Evolutionary conservation across 257 asterid species (phyloP).

Genomic region (Cinchona pubescens): DNA sequence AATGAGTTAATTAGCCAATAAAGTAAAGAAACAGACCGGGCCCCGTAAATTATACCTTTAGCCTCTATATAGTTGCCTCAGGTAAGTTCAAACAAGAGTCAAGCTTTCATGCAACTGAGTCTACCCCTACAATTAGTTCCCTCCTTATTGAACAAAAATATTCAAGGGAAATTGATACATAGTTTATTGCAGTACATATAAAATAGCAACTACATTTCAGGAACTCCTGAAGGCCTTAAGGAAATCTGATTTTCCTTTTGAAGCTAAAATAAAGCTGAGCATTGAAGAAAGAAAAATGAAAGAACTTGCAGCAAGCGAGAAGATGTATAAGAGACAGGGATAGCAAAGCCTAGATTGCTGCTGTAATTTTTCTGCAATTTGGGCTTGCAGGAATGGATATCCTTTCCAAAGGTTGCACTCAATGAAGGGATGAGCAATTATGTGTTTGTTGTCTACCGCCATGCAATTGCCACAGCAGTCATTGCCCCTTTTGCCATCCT

Average conservation of each 20-base stretch:
- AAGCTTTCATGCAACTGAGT: not conserved
- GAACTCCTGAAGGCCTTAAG: not conserved
- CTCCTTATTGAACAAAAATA: not conserved
- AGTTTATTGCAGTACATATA: not conserved
- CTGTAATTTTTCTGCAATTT: constrained; percentile 69
- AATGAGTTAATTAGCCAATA: constrained; percentile 8
- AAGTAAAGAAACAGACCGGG: constrained; percentile 4
- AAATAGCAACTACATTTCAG: not conserved
- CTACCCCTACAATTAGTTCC: not conserved
- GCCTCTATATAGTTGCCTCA: constrained; percentile 7
- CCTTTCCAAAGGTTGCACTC: constrained; percentile 72
- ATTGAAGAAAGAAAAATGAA: constrained; percentile 14
- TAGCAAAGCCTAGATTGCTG: constrained; percentile 77
- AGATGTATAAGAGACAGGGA: constrained; percentile 21
- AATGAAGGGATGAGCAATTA: constrained; percentile 95
- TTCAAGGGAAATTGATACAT: not conserved
- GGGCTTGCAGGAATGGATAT: constrained; percentile 95
- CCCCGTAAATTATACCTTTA: not conserved
- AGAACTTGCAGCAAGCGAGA: constrained; percentile 22
- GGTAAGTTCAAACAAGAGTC: constrained; percentile 5
- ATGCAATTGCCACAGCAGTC: constrained; percentile 69
- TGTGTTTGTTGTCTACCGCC: constrained; percentile 87
- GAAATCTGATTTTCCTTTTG: not conserved
- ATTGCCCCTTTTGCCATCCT: constrained; percentile 78
- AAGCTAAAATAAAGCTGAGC: not conserved